Base-by-base conservation (phyloP, 305 asterid species). In the Salvia sclarea region DNA sequence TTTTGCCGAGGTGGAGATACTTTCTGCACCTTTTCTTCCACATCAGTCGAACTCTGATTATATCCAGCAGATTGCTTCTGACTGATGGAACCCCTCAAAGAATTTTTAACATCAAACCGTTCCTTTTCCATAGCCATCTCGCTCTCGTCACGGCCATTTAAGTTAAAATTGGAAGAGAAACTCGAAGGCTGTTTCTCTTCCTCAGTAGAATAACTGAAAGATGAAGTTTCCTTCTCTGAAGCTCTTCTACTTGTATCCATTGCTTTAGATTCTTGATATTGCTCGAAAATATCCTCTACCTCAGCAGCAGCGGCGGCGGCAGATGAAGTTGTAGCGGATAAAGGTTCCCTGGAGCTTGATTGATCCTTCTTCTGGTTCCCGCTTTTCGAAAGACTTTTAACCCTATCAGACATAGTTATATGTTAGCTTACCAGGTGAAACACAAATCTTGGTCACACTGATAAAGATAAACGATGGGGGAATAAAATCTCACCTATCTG, bases 361-460 rank as follows among this genome's bases (percentile, higher is more conserved):
- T 78, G 97, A 55, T 95, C 98, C 79, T 91, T 91, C 74, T 65
- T 89, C 33, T 86, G 59, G 69, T 89, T 94, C 64, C 98, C 97
- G 73, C 88, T 81, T 79, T 84, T 95, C 7, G 99, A 95, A 60
- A 95, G 94, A 85, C 99, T 95, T 80, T 91, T 95, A 74, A 95
- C 99, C 87, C 99, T 95, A 87, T 74, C 56, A 79, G 70, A 50
- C 54, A 75, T 37, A 50, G 28, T 1, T 64, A 50, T 47, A 40
- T 55, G 21, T 72, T 37, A 78, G 76, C 55, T 78, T 61, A 68
- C 54, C 48, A 55, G 17, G 48, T 16, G 24, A 52, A 63, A 44
- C 43, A 25, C 24, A 61, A 21, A 61, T 1, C 50, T 53, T 60
- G 43, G 43, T 21, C 11, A 40, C 5, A 41, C 18, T 18, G 11